A percentile compares a stretch with the other conserved stretches of the same genome.
Conservation (phyloP, 306 rosid species). For the Quercus variabilis region DNA sequence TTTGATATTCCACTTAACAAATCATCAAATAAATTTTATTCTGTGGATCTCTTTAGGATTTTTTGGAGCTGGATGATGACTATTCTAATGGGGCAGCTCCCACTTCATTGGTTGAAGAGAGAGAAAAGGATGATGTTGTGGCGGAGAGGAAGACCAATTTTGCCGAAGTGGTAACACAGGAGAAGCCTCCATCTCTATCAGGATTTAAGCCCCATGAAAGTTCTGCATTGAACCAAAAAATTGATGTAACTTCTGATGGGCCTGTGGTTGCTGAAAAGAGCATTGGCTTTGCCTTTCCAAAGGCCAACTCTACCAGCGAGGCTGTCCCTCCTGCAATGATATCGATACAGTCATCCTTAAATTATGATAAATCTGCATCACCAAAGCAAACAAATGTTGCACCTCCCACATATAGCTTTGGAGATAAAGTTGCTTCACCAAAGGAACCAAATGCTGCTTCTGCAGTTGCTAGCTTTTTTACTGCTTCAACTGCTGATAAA, state of each 20-base stretch:
- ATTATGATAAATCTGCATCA: slow-evolving; percentile 31
- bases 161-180: slow-evolving; percentile 26
- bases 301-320: slow-evolving; percentile 20
- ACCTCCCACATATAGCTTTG: slow-evolving; percentile 29
- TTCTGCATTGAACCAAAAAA: slow-evolving; percentile 23
- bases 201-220: slow-evolving; percentile 25
- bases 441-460: slow-evolving; percentile 34
- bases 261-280: slow-evolving; percentile 38
- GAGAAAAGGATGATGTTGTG: slow-evolving; percentile 25
- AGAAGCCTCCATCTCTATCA: slow-evolving; percentile 30
- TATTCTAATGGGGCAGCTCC: slow-evolving; percentile 39
- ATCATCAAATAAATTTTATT: background rate
- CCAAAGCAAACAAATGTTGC: slow-evolving; percentile 33
- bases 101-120: slow-evolving; percentile 33
- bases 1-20: background rate
- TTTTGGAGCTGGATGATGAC: slow-evolving; percentile 72
- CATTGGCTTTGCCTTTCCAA: slow-evolving; percentile 15
- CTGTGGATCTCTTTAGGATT: slow-evolving; percentile 42
- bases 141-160: slow-evolving; percentile 28
- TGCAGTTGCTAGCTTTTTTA: slow-evolving; percentile 20
- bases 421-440: slow-evolving; percentile 36
- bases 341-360: slow-evolving; percentile 25
- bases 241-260: slow-evolving; percentile 25
- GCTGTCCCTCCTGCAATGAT: slow-evolving; percentile 21
- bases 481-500: slow-evolving; percentile 25